Conservation (phyloP, 768 basidiomycete genomes). For the Pilatotrama ljubarskyi region DNA sequence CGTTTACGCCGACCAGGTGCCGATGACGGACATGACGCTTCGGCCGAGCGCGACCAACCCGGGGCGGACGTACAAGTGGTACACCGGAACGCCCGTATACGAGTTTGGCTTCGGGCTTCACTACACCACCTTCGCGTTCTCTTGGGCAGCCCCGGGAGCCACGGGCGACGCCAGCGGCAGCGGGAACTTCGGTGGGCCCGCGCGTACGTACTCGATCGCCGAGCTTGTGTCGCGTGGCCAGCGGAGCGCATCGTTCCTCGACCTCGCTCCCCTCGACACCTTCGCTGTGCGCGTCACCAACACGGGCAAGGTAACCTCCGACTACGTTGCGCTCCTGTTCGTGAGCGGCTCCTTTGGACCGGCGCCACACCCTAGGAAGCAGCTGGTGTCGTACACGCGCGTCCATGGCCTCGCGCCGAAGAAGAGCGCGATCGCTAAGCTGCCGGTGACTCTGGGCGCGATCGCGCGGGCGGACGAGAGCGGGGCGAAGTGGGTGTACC, state of each 20-base stretch:
- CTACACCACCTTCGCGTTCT: constrained; percentile 49
- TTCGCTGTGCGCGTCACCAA: constrained; percentile 52
- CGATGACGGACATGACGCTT: constrained; percentile 60
- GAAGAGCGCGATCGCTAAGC: constrained; percentile 32
- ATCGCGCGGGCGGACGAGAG: constrained; percentile 48
- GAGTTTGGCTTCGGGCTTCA: constrained; percentile 57
- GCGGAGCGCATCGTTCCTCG: constrained; percentile 30
- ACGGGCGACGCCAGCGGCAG: background rate
- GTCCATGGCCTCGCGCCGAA: constrained; percentile 35
- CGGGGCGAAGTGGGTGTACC: constrained; percentile 48
- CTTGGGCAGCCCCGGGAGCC: constrained; percentile 34
- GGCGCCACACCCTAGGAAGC: constrained; percentile 51
- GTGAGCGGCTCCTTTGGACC: constrained; percentile 49
- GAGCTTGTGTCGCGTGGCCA: constrained; percentile 34
- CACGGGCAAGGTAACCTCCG: constrained; percentile 48
- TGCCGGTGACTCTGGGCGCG: constrained; percentile 48
- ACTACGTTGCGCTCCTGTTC: constrained; percentile 58
- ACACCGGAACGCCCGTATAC: constrained; percentile 49
- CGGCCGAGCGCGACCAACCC: constrained; percentile 50
- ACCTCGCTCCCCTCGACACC: constrained; percentile 49
- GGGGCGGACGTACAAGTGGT: constrained; percentile 62
- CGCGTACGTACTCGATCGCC: constrained; percentile 45
- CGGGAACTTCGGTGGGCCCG: background rate
- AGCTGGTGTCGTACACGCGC: constrained; percentile 51
- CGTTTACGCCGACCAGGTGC: constrained; percentile 45